A percentile compares a stretch with the other conserved stretches of the same genome.
Conservation (phyloP, 768 basidiomycete genomes). For the Russula sp. region DNA sequence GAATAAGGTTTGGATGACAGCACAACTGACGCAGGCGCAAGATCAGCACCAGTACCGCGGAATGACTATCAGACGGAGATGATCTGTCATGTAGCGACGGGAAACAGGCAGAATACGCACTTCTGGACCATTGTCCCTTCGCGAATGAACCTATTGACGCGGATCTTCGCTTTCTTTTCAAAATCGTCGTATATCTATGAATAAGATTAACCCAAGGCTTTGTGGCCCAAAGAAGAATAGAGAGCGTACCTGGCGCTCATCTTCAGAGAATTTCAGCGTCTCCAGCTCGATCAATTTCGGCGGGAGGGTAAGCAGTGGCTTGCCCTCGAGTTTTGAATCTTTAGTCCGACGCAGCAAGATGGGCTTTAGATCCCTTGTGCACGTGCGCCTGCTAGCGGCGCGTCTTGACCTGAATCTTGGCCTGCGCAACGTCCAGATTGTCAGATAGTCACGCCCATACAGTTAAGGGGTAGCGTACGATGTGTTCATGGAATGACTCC, state of each 20-base stretch:
- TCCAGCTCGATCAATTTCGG: constrained; percentile 58
- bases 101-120: constrained; percentile 41
- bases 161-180: constrained; percentile 53
- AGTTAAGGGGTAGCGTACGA: constrained; percentile 39
- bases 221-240: not conserved
- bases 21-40: constrained; percentile 72
- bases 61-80: constrained; percentile 40
- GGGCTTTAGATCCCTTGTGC: constrained; percentile 66
- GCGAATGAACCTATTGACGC: constrained; percentile 57
- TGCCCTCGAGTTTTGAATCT: constrained; percentile 59
- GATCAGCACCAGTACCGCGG: constrained; percentile 58
- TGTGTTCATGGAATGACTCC: constrained; percentile 56
- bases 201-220: not conserved
- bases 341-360: constrained; percentile 74
- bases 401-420: constrained; percentile 53
- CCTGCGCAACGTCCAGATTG: constrained; percentile 36
- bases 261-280: constrained; percentile 57
- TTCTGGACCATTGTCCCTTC: constrained; percentile 69
- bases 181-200: constrained; percentile 55
- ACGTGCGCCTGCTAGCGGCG: constrained; percentile 61
- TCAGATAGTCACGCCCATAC: not conserved
- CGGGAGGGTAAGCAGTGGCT: constrained; percentile 64
- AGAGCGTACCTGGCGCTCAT: constrained; percentile 57
- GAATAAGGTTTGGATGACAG: constrained; percentile 67
- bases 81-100: not conserved